Evolutionary conservation across 176 grass and related monocot genomes (phyloP), one percentile per base, ranked within the genome.

Genomic region (Cocos nucifera): DNA sequence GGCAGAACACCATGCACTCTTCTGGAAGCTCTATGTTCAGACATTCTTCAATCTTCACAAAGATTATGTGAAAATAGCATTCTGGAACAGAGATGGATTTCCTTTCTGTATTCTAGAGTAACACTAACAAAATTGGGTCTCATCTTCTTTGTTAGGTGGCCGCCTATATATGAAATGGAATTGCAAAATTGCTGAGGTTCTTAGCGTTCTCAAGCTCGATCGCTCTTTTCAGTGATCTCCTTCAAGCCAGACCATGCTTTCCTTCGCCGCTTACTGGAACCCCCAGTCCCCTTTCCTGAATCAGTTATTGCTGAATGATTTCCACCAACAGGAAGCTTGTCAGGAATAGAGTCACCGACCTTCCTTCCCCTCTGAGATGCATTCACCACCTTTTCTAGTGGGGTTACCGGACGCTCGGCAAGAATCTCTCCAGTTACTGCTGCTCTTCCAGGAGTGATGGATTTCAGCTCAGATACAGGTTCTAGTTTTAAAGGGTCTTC

Each of bases 211-310:
- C 64, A 22, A 67, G 74, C 59, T 82, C n/a, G n/a, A n/a, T n/a
- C 78, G 15, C 82, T 73, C 48, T 63, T 80, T 60, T 89, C 68
- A 63, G 81, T 76, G 9, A 87, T 87, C 71, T 96, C 78, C 66
- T 82, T 87, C n/a, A 96, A 70, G 6, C 75, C 87, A 3, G 72
- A 78, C 83, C 86, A 90, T 19, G 78, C 80, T 54, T 78, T 96
- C 67, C 91, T 96, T 68, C 66, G 56, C 56, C 83, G 74, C 65
- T 90, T 96, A 50, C 73, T 87, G 6, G 91, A 96, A 66, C 78
- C 29, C 26, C 60, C 72, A 3, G 50, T 63, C 4, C 49, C 1
- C 21, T 26, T 78, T 54, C 26, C 54, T 62, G 69, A 70, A 71
- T 22, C 52, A 22, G 4, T 29, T 23, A 51, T 16, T 12, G 75